Base-by-base conservation (phyloP, 352 stramenopile genomes). In the Phytopythium chamaehyphon region DNA sequence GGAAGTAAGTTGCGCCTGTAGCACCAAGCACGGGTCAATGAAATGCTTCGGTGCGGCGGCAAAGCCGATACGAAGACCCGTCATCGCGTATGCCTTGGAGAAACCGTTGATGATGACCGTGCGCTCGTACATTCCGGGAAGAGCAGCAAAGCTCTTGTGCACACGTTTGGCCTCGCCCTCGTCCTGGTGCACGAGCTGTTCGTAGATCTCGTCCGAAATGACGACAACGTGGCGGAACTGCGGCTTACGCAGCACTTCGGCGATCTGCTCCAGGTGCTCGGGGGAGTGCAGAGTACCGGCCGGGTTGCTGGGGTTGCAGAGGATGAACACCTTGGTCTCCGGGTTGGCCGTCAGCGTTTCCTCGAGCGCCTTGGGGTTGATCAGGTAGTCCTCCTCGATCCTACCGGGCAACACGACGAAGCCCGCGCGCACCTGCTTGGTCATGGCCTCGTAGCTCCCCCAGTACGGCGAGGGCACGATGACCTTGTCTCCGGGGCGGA, bases 231-330 rank as follows among this genome's bases (percentile, higher is more conserved):
- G 75, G 23, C 73, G 59, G 61, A 81, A 83, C 18, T 73, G 60
- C 33, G 73, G 72, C 42, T 83, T 77, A 28, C 70, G 71, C 3
- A 88, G 65, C 23, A 88, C 68, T 0, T 47, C 64, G 23, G 76
- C 76, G 38, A 86, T 79, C 40, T 68, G 43, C 12, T 78, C 69
- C 0, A 88, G 55, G 7, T 81, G 72, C 9, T 76, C 54, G 12
- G 71, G 68, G 10, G 58, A 59, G 46, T 97, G 83, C 12, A 96
- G 70, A 24, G 78, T 88, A n/a, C 91, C 91, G 0, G 93, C 96
- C 0, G 95, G 95, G 72, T 99, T 99, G 47, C 83, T 97, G 3
- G 95, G 96, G 70, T 98, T 98, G 70, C 95, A 98, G 16, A 99
- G 65, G 40, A 98, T 97, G 14, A 98, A 62, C 11, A 90, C 66